Base-by-base conservation (phyloP, 768 basidiomycete species). In the Russula olivacea region DNA sequence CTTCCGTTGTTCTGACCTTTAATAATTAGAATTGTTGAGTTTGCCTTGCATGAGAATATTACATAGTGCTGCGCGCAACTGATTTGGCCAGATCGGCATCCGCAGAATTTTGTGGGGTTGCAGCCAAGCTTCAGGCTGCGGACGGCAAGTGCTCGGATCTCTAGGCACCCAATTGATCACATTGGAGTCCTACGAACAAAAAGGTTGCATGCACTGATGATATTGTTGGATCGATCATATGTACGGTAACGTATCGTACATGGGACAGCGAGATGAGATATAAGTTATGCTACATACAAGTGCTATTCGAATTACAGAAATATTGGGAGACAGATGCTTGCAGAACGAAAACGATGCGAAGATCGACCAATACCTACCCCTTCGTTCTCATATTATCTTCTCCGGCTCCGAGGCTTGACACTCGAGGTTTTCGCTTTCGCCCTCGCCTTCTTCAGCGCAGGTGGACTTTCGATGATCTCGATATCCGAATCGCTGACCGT, bases 401-500 rank as follows among this genome's bases (percentile, higher is more conserved):
- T 72, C 69, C 65, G 72, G 40, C 63, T 48, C 19, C 70, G 64
- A 23, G 69, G 60, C 67, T 72, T 72, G 32, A 68, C 61, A 28
- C 60, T 45, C 11, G 61, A 6, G 10, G 57, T n/a, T 40, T 56
- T 56, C 9, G 59, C 55, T 67, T 69, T 71, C 21, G 54, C 61
- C 55, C 66, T 71, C 10, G 61, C 30, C 64, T 70, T 71, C 68
- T 71, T 72, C 49, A 62, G 34, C 19, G 64, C 48, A 41, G 69
- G 68, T 11, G 51, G 55, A 3, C 69, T 71, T 30, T 73, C 72
- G 1, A 73, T 58, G 30, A 74, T 61, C 65, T 72, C 69, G 15
- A 74, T 61, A 59, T 73, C 72, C 12, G 73, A 68, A 10, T 71
- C 54, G 38, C 68, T 69, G 36, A 71, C 68, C 6, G 72, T 65